Evolutionary conservation across 1,139 yeast species (phyloP).

Genomic region (Protomyces pachydermus): DNA sequence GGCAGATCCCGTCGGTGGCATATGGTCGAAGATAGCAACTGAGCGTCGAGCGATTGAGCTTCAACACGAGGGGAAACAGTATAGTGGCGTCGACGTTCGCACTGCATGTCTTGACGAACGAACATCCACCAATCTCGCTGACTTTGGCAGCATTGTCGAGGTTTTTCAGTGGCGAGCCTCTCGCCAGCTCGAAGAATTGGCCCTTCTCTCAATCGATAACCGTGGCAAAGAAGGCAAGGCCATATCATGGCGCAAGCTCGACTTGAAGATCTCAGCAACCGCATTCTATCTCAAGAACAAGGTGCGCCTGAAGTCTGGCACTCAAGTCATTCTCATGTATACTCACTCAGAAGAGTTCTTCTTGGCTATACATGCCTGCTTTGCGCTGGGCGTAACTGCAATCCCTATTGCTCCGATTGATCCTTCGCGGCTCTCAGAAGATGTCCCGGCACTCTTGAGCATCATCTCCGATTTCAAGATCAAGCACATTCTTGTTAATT

Average conservation of each 20-base stretch:
- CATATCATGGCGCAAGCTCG: slow-evolving; percentile 82
- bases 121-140: slow-evolving; percentile 66
- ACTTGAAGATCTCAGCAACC: slow-evolving; percentile 66
- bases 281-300: slow-evolving; percentile 54
- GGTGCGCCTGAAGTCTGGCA: slow-evolving; percentile 57
- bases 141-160: slow-evolving; percentile 66
- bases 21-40: slow-evolving; percentile 75
- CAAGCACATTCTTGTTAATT: slow-evolving; percentile 67
- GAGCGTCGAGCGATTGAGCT: slow-evolving; percentile 53
- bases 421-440: slow-evolving; percentile 65
- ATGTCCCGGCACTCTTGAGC: slow-evolving; percentile 62
- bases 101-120: slow-evolving; percentile 70
- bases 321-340: slow-evolving; percentile 71
- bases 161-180: slow-evolving; percentile 73
- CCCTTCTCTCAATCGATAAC: slow-evolving; percentile 58
- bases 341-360: slow-evolving; percentile 83
- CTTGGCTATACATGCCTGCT: slow-evolving; percentile 79
- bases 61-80: slow-evolving; percentile 52
- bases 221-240: slow-evolving; percentile 48
- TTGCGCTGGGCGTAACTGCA: slow-evolving; percentile 71
- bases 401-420: slow-evolving; percentile 78
- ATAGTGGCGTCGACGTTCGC: slow-evolving; percentile 72
- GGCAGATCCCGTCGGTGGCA: slow-evolving; percentile 66
- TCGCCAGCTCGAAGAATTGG: slow-evolving; percentile 72
- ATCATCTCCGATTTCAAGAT: slow-evolving; percentile 67